Evolutionary conservation across 2,329 filamentous ascomycete genomes (phyloP).

Genomic region (Thelonectria discophora): DNA sequence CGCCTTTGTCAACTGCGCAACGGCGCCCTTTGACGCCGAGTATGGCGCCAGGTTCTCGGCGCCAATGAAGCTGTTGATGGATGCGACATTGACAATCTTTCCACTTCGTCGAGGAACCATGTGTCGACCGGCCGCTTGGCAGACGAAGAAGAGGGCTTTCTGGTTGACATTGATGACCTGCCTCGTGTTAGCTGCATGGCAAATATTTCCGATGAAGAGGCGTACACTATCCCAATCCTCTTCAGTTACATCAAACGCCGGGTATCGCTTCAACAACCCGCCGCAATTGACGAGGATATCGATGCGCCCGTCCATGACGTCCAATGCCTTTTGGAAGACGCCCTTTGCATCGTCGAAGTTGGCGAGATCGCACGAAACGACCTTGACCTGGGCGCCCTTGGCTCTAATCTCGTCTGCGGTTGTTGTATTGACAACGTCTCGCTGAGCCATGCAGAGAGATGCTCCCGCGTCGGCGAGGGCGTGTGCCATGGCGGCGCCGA

Average conservation of each 20-base stretch:
- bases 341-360: constrained; percentile 15
- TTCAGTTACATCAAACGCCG: constrained; percentile 1
- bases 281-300: constrained; percentile 26
- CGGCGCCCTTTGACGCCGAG: constrained; percentile 21
- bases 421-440: constrained; percentile 11
- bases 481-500: constrained; percentile 15
- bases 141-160: constrained; percentile 21
- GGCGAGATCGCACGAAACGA: constrained; percentile 14
- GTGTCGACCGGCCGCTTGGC: constrained; percentile 21
- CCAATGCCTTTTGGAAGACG: constrained; percentile 19
- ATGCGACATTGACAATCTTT: constrained; percentile 26
- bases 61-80: constrained; percentile 22
- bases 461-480: constrained; percentile 20
- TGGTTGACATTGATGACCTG: constrained; percentile 24
- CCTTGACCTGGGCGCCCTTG: constrained; percentile 1
- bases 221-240: constrained; percentile 22
- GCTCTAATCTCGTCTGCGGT: constrained; percentile 18
- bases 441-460: constrained; percentile 18
- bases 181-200: not conserved
- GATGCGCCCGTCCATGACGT: constrained; percentile 12
- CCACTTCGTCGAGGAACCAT: constrained; percentile 16
- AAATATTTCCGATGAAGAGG: not conserved
- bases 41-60: constrained; percentile 13
- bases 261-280: constrained; percentile 14
- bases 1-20: constrained; percentile 25